Evolutionary conservation across 2,329 filamentous ascomycete species (phyloP).

Genomic region (Fusarium longipes): DNA sequence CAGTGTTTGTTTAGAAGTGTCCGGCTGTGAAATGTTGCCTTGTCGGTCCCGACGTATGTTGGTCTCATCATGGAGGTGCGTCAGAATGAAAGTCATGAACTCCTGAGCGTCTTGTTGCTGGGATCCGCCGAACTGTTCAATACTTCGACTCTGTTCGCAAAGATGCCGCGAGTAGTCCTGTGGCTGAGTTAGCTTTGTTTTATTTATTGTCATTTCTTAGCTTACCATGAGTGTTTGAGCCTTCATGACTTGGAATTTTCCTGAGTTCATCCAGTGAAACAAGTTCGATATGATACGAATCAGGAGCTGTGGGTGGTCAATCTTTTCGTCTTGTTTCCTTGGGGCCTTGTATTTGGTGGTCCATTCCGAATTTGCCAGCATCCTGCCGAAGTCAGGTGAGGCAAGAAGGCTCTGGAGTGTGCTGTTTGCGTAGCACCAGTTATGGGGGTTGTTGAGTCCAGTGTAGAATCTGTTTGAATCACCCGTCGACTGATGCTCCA

Average conservation of each 20-base stretch:
- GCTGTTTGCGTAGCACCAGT: conserved; percentile 94
- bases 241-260: conserved; percentile 62
- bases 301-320: conserved; percentile 67
- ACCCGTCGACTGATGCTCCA: conserved; percentile 60
- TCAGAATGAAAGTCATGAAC: conserved; percentile 84
- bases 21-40: conserved; percentile 48
- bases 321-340: conserved; percentile 68
- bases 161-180: conserved; percentile 66
- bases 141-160: conserved; percentile 47
- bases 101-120: conserved; percentile 93
- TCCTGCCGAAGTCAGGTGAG: conserved; percentile 74
- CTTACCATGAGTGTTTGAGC: conserved; percentile 69
- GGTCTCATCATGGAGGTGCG: conserved; percentile 86
- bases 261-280: conserved; percentile 66
- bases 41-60: conserved; percentile 67
- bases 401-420: conserved; percentile 84
- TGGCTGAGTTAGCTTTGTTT: conserved; percentile 35
- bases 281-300: conserved; percentile 69
- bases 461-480: conserved; percentile 53
- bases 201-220: conserved; percentile 15
- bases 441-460: conserved; percentile 82
- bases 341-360: conserved; percentile 74
- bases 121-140: conserved; percentile 72
- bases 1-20: conserved; percentile 50
- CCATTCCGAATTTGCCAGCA: conserved; percentile 70